Percentiles rank a stretch among this genome's conserved stretches.
These are phyloP conservation scores for Phytophthora foliorum DNA, from an alignment of 352 stramenopile genomes.

Conservation along the genomic window DNA sequence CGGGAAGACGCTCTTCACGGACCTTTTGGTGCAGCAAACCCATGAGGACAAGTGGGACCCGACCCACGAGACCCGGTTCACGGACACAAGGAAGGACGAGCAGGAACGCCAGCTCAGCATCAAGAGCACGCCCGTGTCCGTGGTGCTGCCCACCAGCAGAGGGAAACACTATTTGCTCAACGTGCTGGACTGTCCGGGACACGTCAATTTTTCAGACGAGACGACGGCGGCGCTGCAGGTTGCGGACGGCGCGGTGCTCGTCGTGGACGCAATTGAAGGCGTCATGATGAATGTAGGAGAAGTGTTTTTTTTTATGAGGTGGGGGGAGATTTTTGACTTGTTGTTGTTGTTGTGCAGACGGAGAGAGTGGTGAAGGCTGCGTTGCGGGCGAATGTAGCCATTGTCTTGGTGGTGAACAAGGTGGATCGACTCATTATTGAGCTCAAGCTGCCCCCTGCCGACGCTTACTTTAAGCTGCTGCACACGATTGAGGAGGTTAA, in stretches of 20 bases:
- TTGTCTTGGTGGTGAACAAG: constrained; percentile 98
- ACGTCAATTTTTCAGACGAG: constrained; percentile 98
- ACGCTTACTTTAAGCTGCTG: constrained; percentile 99
- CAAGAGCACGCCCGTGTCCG: constrained; percentile 96
- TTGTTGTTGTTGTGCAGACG: constrained; percentile 73
- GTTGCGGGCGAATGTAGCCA: constrained; percentile 89
- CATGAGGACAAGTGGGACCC: constrained; percentile 87
- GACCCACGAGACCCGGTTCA: constrained; percentile 90
- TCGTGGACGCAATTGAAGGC: constrained; percentile 98
- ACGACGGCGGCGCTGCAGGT: constrained; percentile 94
- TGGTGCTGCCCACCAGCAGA: constrained; percentile 93
- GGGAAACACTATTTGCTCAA: constrained; percentile 98
- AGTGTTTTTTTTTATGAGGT: constrained; percentile 7
- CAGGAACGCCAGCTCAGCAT: constrained; percentile 97
- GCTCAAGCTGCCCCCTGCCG: constrained; percentile 97
- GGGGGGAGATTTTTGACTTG: background rate
- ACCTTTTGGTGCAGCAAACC: constrained; percentile 93
- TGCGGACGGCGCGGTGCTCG: constrained; percentile 95
- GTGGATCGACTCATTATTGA: constrained; percentile 99
- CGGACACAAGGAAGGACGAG: constrained; percentile 97
- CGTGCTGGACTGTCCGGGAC: constrained; percentile 97
- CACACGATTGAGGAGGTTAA: constrained; percentile 99
- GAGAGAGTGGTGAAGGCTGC: constrained; percentile 95
- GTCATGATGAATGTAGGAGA: constrained; percentile 95
- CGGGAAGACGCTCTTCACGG: constrained; percentile 94